phyloP scores from a whole-genome alignment of 345 rosid species.

The Lumnitzera littorea region DNA sequence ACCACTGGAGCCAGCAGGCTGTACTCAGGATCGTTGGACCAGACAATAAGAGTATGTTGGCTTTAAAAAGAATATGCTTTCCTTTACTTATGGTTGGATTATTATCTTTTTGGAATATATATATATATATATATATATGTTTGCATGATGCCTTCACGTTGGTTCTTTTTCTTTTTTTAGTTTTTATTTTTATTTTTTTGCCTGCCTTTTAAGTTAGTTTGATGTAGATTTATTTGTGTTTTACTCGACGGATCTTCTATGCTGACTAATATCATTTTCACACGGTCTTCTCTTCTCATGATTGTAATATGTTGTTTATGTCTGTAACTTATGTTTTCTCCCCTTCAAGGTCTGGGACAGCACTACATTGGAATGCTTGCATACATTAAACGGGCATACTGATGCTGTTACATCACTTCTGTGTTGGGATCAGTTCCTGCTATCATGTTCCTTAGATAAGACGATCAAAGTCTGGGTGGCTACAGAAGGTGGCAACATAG shows the following conservation, averaged over 20 bases:
- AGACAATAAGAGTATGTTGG: conserved; percentile 36
- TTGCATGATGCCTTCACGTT: too few species aligned
- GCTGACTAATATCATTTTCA: too few species aligned
- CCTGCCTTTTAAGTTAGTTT: too few species aligned
- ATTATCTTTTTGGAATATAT: too few species aligned
- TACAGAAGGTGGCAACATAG: conserved; percentile 19
- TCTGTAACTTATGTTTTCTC: background rate
- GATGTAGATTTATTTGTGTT: too few species aligned
- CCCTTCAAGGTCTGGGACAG: conserved; percentile 46
- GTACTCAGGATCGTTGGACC: conserved; percentile 47
- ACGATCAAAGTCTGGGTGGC: conserved; percentile 47
- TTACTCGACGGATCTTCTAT: too few species aligned
- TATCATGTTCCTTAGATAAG: conserved; percentile 57
- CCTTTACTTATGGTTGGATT: too few species aligned
- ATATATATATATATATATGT: too few species aligned
- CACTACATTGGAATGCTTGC: conserved; percentile 23
- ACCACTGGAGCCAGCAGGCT: conserved; percentile 21
- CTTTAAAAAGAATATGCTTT: background rate
- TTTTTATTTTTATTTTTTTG: too few species aligned
- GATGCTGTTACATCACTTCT: conserved; percentile 47
- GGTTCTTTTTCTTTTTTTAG: too few species aligned
- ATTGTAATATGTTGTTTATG: too few species aligned
- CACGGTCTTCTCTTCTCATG: too few species aligned
- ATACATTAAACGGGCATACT: conserved; percentile 35
- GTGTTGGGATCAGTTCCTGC: conserved; percentile 44